Evolutionary conservation across 2,329 filamentous ascomycete genomes (phyloP), one percentile per base, ranked within the genome.

Genomic region (Colletotrichum sansevieriae): DNA sequence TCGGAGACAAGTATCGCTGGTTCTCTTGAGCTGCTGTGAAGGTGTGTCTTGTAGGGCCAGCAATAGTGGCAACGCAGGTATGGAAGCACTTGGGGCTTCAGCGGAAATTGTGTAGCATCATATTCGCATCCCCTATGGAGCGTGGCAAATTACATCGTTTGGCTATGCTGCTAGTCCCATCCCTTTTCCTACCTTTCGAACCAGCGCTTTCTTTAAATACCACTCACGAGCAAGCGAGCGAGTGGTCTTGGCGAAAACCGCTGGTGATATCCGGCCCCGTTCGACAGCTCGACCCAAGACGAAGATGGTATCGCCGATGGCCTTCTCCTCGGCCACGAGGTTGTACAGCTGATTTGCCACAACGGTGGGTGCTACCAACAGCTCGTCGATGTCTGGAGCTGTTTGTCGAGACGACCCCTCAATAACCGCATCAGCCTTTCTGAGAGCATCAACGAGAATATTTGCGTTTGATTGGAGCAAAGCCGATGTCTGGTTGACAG

Each of bases 331-430:
- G 1, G 94, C 94, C 33, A 95, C 93, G 2, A 97, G 84, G 55
- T 91, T 90, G 79, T 98, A 99, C 22, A 99, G 83, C 83, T 99
- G 96, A 72, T 95, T 95, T 0, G 92, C 93, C 4, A 98, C 96
- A 1, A 98, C 91, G 0, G 94, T 98, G 1, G 95, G 94, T 3
- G 95, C 94, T n/a, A 98, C 93, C 3, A 99, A 84, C 39, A 98
- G 86, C 69, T 97, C 94, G 77, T 99, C 96, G 56, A 98, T 91
- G 55, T 91, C 88, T 0, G 95, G 94, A 1, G 90, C 86, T 46
- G 86, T 85, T 56, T 92, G 89, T 15, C 84, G 84, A 65, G 89
- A 86, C n/a, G 92, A 92, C 59, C 89, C 87, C 47, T 89, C 87
- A 71, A 98, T 93, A 11, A 95, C 90, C 6, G 82, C 83, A 76